Conservation (phyloP, 2,329 filamentous ascomycete species). For the Metarhizium guizhouense region DNA sequence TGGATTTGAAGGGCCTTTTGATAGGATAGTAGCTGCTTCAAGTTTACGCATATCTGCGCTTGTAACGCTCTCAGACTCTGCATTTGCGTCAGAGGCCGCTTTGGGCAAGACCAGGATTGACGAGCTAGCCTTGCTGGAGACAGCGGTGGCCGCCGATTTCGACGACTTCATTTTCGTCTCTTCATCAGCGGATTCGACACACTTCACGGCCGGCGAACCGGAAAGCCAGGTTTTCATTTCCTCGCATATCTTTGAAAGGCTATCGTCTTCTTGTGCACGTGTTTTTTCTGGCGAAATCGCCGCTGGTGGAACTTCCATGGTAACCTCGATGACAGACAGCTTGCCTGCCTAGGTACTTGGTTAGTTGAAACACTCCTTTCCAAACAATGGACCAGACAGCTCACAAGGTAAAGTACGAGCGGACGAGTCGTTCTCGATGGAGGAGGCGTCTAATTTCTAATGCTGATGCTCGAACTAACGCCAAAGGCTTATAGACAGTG, state of each 20-base stretch:
- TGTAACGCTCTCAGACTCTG: not conserved
- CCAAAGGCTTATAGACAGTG: not conserved
- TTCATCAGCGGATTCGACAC: not conserved
- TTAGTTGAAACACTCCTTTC: not conserved
- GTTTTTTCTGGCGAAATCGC: not conserved
- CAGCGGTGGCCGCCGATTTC: not conserved
- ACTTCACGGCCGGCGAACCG: not conserved
- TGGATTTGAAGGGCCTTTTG: not conserved
- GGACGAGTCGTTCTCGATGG: too few relatives aligned
- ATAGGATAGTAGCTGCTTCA: not conserved
- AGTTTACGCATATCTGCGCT: not conserved
- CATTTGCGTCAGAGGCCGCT: not conserved
- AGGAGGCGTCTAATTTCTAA: too few relatives aligned
- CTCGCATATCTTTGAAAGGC: constrained; percentile 2
- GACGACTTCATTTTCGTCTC: not conserved
- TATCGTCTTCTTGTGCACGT: not conserved
- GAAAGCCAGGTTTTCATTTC: constrained; percentile 5
- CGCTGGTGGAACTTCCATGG: not conserved
- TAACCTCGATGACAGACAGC: not conserved
- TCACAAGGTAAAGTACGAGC: not conserved
- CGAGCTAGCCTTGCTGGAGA: not conserved
- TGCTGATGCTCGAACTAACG: not conserved
- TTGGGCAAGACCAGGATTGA: not conserved
- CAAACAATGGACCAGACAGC: not conserved
- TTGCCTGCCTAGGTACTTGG: not conserved